Conservation (phyloP, 1,284 basidiomycete genomes). For the Phlebopus sp. region DNA sequence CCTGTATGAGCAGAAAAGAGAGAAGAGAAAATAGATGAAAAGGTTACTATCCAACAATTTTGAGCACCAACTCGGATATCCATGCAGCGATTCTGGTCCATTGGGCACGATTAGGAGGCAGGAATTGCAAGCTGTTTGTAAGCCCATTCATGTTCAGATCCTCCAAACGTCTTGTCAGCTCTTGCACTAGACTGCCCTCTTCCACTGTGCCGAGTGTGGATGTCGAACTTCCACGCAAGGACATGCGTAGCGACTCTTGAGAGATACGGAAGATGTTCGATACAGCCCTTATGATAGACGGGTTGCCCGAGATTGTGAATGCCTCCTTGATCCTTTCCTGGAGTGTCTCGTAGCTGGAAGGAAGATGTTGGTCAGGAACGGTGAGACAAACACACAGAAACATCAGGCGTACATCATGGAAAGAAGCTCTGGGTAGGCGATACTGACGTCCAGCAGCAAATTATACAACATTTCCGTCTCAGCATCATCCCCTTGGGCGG, state of each 20-base stretch:
- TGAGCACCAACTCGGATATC: constrained; percentile 64
- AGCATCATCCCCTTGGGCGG: constrained; percentile 76
- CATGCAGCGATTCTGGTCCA: constrained; percentile 68
- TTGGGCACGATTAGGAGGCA: constrained; percentile 54
- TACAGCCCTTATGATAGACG: constrained; percentile 67
- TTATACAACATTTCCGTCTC: constrained; percentile 82
- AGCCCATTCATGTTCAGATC: constrained; percentile 71
- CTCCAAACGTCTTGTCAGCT: constrained; percentile 45
- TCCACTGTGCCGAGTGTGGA: constrained; percentile 67
- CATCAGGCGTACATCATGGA: constrained; percentile 60
- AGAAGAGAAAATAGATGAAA: neutral
- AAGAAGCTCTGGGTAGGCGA: constrained; percentile 71
- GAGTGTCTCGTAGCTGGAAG: constrained; percentile 68
- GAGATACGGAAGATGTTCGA: constrained; percentile 74
- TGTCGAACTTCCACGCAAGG: constrained; percentile 48
- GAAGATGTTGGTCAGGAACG: constrained; percentile 9
- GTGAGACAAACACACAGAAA: constrained; percentile 3
- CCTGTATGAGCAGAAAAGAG: constrained; percentile 1
- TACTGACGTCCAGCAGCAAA: constrained; percentile 73
- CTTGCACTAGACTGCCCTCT: constrained; percentile 36
- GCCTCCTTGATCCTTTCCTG: constrained; percentile 79
- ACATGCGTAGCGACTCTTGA: constrained; percentile 48
- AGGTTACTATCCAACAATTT: constrained; percentile 45
- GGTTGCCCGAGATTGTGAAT: constrained; percentile 71
- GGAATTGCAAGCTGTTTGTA: constrained; percentile 64